phyloP scores from a whole-genome alignment of 202 grass and related monocot genomes.

The Zoysia matrella region DNA sequence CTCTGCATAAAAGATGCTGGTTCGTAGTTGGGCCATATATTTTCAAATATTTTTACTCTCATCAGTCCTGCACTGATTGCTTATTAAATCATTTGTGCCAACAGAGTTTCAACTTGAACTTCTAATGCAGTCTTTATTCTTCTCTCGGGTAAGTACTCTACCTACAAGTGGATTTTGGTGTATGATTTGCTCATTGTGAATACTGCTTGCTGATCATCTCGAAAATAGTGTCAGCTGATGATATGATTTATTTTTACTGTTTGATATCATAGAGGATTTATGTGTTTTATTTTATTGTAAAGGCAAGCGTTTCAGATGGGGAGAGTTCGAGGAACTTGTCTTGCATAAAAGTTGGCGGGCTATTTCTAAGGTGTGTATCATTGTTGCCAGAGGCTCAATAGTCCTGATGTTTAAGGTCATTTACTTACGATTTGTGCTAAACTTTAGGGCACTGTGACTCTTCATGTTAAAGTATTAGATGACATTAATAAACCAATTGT shows the following conservation, averaged over 20 bases:
- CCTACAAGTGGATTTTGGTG: background rate
- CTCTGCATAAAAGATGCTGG: constrained; percentile 99
- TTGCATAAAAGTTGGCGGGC: constrained; percentile 82
- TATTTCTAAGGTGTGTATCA: constrained; percentile 76
- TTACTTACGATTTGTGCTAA: constrained; percentile 25
- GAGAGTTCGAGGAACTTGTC: constrained; percentile 85
- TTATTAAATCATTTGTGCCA: constrained; percentile 30
- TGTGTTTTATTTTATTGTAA: constrained; percentile 43
- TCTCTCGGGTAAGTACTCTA: constrained; percentile 80
- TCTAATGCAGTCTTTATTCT: constrained; percentile 96
- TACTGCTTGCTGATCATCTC: background rate
- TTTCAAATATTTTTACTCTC: constrained; percentile 16
- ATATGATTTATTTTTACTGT: constrained; percentile 33
- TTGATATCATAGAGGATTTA: constrained; percentile 23
- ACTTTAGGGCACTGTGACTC: constrained; percentile 6
- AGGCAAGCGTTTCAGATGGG: constrained; percentile 88
- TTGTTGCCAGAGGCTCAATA: constrained; percentile 25
- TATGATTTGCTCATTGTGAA: constrained; percentile 21
- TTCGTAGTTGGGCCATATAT: constrained; percentile 44
- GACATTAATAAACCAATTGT: constrained; percentile 17
- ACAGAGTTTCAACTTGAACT: constrained; percentile 99
- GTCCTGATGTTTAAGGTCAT: constrained; percentile 28
- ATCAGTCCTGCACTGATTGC: constrained; percentile 34
- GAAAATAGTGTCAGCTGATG: background rate
- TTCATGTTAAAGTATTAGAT: constrained; percentile 23